Base-by-base conservation (phyloP, 192 early-diverging fungal genomes). In the Umbelopsis sp. region DNA sequence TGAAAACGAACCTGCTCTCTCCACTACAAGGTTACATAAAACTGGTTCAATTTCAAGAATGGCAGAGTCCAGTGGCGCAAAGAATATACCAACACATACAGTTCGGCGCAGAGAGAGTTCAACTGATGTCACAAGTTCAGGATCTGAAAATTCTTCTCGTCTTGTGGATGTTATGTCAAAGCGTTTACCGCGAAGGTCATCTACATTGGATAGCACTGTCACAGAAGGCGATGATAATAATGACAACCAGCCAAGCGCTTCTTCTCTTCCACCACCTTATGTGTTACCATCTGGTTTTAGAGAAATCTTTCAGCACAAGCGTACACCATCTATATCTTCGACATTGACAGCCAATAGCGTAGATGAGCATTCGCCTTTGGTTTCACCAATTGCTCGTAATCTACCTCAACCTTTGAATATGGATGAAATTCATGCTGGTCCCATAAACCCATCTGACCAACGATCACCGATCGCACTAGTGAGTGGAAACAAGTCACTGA, bases 291-390 rank as follows among this genome's bases (percentile, higher is more conserved):
- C 56, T 62, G 31, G 56, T 62, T 62, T 34, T 12, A 26, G 56
- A 62, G 56, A 62, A 20, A 34, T 34, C 20, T 20, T 62, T 45
- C 26, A 36, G 52, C 75, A 68, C 38, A 24, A 65, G 10, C 70
- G 75, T 32, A 67, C 70, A 8, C 71, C 75, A 1, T 77, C 75
- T 29, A 47, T 72, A n/a, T 72, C 75, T 16, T 77, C 75, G n/a
- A 68, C 54, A 16, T 50, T 72, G 22, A 77, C 75, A 29, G 65
- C 54, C 11, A 24, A 47, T 1, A 77, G 70, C 50, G n/a, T 70
- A 32, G 56, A 62, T 32, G 56, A 62, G 31, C 56, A 20, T 34
- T 62, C 56, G 4, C 56, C 56, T 14, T 32, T 62, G 7, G 31
- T 34, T n/a, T 62, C 56, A 7, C 56, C 56, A 11, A 26, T 32